A percentile compares a stretch with the other conserved stretches of the same genome.
Evolutionary conservation across 768 basidiomycete genomes (phyloP).

Genomic region (Leccinum truebloodii): DNA sequence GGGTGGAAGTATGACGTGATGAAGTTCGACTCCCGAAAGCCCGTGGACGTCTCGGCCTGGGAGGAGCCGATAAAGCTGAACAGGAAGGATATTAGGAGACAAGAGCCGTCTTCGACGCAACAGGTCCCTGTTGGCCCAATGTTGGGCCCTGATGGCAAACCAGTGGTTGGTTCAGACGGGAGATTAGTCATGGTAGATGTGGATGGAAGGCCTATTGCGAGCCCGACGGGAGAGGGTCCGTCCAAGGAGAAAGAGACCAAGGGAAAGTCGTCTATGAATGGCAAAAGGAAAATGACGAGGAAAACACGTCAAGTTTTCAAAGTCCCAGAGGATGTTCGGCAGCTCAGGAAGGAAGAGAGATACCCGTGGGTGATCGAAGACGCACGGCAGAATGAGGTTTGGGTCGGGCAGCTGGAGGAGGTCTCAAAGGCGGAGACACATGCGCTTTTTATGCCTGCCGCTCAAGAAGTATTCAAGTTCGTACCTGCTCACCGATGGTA

Average conservation of each 20-base stretch:
- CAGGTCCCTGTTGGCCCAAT: slow-evolving; percentile 67
- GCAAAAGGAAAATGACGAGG: slow-evolving; percentile 78
- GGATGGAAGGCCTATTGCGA: slow-evolving; percentile 67
- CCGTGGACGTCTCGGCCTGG: slow-evolving; percentile 71
- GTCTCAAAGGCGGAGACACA: slow-evolving; percentile 67
- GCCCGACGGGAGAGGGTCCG: slow-evolving; percentile 31
- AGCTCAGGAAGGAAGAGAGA: slow-evolving; percentile 81
- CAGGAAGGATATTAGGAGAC: slow-evolving; percentile 73
- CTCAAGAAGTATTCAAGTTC: slow-evolving; percentile 82
- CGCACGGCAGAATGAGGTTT: slow-evolving; percentile 64
- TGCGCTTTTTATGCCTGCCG: slow-evolving; percentile 83
- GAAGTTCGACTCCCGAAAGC: slow-evolving; percentile 82
- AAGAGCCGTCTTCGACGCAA: slow-evolving; percentile 36
- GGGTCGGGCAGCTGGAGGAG: slow-evolving; percentile 85
- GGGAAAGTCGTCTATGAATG: slow-evolving; percentile 44
- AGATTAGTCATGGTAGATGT: slow-evolving; percentile 80
- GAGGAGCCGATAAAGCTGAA: slow-evolving; percentile 80
- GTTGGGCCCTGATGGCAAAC: slow-evolving; percentile 82
- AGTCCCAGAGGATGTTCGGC: slow-evolving; percentile 74
- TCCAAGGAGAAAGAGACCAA: slow-evolving; percentile 40
- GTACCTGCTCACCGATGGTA: slow-evolving; percentile 89
- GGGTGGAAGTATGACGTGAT: slow-evolving; percentile 93
- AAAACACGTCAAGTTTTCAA: slow-evolving; percentile 83
- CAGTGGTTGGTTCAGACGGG: slow-evolving; percentile 76
- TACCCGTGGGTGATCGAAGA: slow-evolving; percentile 95